phyloP scores from a whole-genome alignment of 1,139 yeast genomes.

The Candida buenavistaensis region DNA sequence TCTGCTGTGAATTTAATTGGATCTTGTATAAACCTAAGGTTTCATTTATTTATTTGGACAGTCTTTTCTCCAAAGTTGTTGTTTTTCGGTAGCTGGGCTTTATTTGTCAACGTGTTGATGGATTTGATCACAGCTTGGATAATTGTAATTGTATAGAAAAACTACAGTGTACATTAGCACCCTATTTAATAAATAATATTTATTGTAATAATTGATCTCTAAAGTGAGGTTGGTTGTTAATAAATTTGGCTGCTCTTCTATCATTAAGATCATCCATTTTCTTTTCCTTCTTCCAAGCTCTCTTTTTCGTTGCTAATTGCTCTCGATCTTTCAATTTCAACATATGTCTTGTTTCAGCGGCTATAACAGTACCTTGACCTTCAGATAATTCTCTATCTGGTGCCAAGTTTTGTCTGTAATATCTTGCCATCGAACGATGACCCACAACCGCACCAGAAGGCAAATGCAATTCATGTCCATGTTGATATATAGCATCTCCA shows the following conservation, averaged over 20 bases:
- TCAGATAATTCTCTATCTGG: constrained; percentile 75
- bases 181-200: constrained; percentile 10
- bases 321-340: constrained; percentile 52
- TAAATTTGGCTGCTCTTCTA: constrained; percentile 76
- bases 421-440: constrained; percentile 83
- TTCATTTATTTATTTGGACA: constrained; percentile 94
- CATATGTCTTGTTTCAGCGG: constrained; percentile 85
- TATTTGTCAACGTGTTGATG: constrained; percentile 47
- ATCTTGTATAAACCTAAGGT: constrained; percentile 74
- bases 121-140: constrained; percentile 30
- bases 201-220: constrained; percentile 89
- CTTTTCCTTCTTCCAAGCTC: constrained; percentile 73
- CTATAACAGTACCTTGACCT: constrained; percentile 92
- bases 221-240: constrained; percentile 87
- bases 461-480: constrained; percentile 76
- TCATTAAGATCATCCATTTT: constrained; percentile 68
- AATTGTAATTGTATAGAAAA: constrained; percentile 14
- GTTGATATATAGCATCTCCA: constrained; percentile 38
- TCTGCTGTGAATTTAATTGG: constrained; percentile 58
- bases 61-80: constrained; percentile 93
- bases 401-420: constrained; percentile 76
- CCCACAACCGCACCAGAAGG: constrained; percentile 90
- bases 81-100: constrained; percentile 76
- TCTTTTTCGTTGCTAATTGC: constrained; percentile 63
- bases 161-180: neutral